phyloP scores from a whole-genome alignment of 2,329 filamentous ascomycete species.

The Hypoxylon sp. region DNA sequence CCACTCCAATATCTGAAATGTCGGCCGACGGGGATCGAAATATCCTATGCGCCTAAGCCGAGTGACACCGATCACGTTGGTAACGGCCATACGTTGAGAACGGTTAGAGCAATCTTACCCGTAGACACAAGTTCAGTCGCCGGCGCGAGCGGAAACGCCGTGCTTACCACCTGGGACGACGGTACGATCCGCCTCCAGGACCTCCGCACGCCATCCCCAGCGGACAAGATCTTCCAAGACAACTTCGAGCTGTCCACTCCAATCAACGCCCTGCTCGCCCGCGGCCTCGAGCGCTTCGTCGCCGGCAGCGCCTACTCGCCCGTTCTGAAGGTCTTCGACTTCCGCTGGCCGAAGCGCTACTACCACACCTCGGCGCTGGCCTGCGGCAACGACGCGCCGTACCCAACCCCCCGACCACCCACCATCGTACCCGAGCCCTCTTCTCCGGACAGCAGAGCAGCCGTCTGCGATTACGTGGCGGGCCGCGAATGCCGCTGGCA shows the following conservation, averaged over 20 bases:
- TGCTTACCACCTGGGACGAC: slow-evolving; percentile 69
- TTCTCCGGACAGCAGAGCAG: slow-evolving; percentile 30
- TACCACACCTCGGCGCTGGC: slow-evolving; percentile 64
- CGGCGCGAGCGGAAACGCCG: slow-evolving; percentile 57
- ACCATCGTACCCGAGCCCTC: slow-evolving; percentile 44
- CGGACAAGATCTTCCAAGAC: slow-evolving; percentile 67
- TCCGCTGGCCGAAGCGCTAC: slow-evolving; percentile 65
- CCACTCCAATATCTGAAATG: slow-evolving; percentile 64
- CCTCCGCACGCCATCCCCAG: slow-evolving; percentile 62
- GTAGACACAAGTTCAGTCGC: slow-evolving; percentile 55
- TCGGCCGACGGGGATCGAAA: slow-evolving; percentile 62
- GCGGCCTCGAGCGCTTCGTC: slow-evolving; percentile 66
- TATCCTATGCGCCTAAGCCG: slow-evolving; percentile 56
- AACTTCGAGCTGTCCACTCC: slow-evolving; percentile 64
- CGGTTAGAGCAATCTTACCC: slow-evolving; percentile 64
- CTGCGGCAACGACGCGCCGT: slow-evolving; percentile 59
- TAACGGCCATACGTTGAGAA: slow-evolving; percentile 52
- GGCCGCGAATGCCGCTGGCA: slow-evolving; percentile 65
- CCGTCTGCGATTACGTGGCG: slow-evolving; percentile 56
- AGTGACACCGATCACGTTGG: slow-evolving; percentile 45
- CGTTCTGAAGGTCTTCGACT: slow-evolving; percentile 68
- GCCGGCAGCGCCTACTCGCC: slow-evolving; percentile 62
- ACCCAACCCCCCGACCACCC: slow-evolving; percentile 53
- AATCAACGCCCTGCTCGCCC: slow-evolving; percentile 64
- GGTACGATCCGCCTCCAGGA: slow-evolving; percentile 67